Conservation (phyloP, 108 stramenopile genomes). For the Nitzschia sp. region DNA sequence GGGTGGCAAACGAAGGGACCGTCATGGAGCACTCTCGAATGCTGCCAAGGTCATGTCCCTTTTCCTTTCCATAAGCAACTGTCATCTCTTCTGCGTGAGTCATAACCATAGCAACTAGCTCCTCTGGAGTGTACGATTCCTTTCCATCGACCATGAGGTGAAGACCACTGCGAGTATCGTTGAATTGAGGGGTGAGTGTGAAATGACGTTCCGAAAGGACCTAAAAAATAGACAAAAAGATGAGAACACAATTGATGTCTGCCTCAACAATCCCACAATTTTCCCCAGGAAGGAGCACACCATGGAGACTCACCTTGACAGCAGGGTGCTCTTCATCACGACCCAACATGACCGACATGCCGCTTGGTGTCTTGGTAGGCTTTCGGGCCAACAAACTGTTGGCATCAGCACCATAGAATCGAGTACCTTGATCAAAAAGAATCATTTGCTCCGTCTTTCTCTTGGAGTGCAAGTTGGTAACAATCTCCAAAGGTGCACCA, state of each 20-base stretch:
- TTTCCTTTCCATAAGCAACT: slow-evolving; percentile 71
- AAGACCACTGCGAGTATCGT: slow-evolving; percentile 78
- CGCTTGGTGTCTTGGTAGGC: slow-evolving; percentile 81
- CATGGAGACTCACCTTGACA: slow-evolving; percentile 55
- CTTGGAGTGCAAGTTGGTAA: slow-evolving; percentile 97
- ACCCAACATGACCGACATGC: slow-evolving; percentile 85
- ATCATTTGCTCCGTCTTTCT: slow-evolving; percentile 98
- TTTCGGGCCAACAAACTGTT: slow-evolving; percentile 85
- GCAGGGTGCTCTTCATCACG: slow-evolving; percentile 73
- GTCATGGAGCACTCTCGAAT: slow-evolving; percentile 91
- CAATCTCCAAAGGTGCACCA: slow-evolving; percentile 96
- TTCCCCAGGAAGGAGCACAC: not conserved
- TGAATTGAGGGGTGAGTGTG: slow-evolving; percentile 70
- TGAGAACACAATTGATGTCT: not conserved
- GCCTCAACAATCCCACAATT: not conserved
- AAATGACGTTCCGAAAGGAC: slow-evolving; percentile 72
- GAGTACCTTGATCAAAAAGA: slow-evolving; percentile 91
- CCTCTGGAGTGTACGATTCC: slow-evolving; percentile 88
- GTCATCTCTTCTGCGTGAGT: slow-evolving; percentile 92
- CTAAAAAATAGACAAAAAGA: slow-evolving; percentile 10
- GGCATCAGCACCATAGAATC: slow-evolving; percentile 96
- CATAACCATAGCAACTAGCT: slow-evolving; percentile 96
- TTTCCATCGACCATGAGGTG: slow-evolving; percentile 61
- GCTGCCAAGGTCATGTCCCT: slow-evolving; percentile 37
- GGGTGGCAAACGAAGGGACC: slow-evolving; percentile 94